phyloP scores from a whole-genome alignment of 2,329 filamentous ascomycete species.

The Trichoderma pleuroti region DNA sequence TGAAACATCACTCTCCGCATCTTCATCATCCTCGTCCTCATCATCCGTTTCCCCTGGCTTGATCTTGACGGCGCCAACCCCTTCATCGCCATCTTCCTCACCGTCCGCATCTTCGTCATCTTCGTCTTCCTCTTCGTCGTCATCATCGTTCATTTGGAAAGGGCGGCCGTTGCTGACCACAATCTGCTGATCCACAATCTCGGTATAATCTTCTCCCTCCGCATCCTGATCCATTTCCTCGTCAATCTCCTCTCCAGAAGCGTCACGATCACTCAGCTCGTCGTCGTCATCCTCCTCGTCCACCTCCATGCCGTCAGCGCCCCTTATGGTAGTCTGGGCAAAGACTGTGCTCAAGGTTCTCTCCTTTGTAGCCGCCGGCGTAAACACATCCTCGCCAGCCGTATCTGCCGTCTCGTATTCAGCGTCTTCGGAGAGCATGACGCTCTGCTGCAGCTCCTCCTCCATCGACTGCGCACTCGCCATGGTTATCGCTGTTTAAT shows the following conservation, averaged over 20 bases:
- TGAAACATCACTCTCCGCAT: conserved; percentile 44
- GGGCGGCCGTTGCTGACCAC: conserved; percentile 22
- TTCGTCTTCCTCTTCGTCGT: not conserved
- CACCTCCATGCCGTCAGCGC: not conserved
- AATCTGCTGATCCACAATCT: conserved; percentile 29
- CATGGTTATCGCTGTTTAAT: conserved; percentile 38
- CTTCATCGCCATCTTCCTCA: conserved; percentile 46
- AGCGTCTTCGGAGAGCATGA: conserved; percentile 48
- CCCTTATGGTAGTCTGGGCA: not conserved
- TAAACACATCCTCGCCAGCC: conserved; percentile 29
- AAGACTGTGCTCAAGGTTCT: not conserved
- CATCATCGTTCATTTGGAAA: conserved; percentile 27
- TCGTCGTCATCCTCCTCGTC: conserved; percentile 33
- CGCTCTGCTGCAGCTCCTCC: conserved; percentile 56
- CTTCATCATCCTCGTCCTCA: conserved; percentile 33
- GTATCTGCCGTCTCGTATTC: conserved; percentile 39
- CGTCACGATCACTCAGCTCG: conserved; percentile 39
- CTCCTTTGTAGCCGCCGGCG: conserved; percentile 23
- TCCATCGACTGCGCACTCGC: conserved; percentile 53
- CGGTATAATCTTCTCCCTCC: conserved; percentile 42
- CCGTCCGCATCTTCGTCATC: conserved; percentile 31
- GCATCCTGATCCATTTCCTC: conserved; percentile 30
- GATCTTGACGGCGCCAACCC: conserved; percentile 56
- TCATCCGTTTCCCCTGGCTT: conserved; percentile 47
- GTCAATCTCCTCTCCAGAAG: conserved; percentile 42